These are phyloP conservation scores for Epichloe brachyelytri DNA, from an alignment of 2,329 filamentous ascomycete genomes.

Conservation along the genomic window DNA sequence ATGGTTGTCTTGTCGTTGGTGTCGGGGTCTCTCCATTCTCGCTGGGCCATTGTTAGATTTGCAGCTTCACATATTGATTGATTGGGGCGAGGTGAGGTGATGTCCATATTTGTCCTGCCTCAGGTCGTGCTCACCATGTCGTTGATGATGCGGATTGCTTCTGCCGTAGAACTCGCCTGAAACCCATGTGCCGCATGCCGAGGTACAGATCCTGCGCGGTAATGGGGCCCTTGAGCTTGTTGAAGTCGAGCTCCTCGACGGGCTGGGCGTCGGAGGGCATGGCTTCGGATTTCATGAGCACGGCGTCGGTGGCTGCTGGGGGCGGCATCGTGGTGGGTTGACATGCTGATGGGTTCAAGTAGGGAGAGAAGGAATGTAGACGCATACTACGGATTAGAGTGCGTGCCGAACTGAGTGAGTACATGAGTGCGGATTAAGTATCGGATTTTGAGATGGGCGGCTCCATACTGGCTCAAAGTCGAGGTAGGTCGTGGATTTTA, in stretches of 20 bases:
- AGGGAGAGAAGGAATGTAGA: no score
- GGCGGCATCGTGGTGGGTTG: conserved; percentile 23
- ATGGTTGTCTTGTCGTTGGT: conserved; percentile 75
- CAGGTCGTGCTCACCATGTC: conserved; percentile 57
- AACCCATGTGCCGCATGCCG: conserved; percentile 78
- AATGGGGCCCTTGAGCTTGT: conserved; percentile 63
- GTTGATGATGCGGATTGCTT: conserved; percentile 86
- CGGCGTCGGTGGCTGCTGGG: conserved; percentile 63
- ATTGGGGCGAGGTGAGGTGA: no score
- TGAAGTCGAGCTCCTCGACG: conserved; percentile 87
- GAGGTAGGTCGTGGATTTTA: no score
- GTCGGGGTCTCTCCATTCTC: conserved; percentile 69
- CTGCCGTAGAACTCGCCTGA: conserved; percentile 59
- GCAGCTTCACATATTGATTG: no score
- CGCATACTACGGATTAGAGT: no score
- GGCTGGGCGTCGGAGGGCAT: conserved; percentile 66
- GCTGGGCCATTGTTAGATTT: conserved; percentile 25
- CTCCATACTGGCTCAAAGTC: no score
- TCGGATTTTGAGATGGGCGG: no score
- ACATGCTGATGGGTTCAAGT: neutral
- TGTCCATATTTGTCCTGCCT: no score
- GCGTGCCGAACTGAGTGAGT: no score
- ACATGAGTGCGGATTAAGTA: no score
- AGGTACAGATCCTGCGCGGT: conserved; percentile 75
- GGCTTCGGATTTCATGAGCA: conserved; percentile 71